phyloP scores from a whole-genome alignment of 176 grass and related monocot genomes.

The Hyparrhenia diplandra region DNA sequence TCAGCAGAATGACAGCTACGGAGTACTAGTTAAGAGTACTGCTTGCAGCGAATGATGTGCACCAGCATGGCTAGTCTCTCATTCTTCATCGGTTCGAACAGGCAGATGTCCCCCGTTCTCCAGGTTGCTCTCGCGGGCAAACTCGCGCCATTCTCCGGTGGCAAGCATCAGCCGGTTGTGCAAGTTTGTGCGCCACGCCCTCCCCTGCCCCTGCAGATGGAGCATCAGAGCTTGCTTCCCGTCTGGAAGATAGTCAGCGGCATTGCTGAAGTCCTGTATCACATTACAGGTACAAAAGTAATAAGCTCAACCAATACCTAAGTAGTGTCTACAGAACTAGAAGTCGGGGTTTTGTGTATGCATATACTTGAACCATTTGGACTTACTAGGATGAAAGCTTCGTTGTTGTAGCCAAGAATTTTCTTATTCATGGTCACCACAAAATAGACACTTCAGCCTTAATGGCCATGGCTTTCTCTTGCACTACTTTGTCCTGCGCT shows the following conservation, averaged over 20 bases:
- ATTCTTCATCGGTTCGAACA: constrained; percentile 35
- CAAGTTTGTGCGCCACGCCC: not conserved
- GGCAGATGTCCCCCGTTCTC: constrained; percentile 40
- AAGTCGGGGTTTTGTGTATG: not conserved
- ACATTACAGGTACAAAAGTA: not conserved
- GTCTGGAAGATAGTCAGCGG: not conserved
- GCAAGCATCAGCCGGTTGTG: not conserved
- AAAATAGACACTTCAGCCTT: not conserved
- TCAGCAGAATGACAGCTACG: not conserved
- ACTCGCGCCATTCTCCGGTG: constrained; percentile 16
- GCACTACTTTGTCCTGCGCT: not conserved
- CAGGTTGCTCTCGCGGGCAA: constrained; percentile 33
- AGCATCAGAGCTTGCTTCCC: not conserved
- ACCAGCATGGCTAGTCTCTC: not conserved
- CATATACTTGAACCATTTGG: not conserved
- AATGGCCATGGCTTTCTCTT: not conserved
- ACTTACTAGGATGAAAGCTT: not conserved
- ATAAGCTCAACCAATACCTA: not conserved
- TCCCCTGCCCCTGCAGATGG: not conserved
- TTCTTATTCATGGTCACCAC: not conserved
- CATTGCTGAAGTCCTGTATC: not conserved
- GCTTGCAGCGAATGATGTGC: not conserved
- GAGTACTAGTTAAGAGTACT: not conserved
- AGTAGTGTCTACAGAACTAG: not conserved
- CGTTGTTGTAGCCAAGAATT: too few species aligned